Evolutionary conservation across 139 green algal species (phyloP), one percentile per base, ranked within the genome.

Genomic region (Dunaliella primolecta): DNA sequence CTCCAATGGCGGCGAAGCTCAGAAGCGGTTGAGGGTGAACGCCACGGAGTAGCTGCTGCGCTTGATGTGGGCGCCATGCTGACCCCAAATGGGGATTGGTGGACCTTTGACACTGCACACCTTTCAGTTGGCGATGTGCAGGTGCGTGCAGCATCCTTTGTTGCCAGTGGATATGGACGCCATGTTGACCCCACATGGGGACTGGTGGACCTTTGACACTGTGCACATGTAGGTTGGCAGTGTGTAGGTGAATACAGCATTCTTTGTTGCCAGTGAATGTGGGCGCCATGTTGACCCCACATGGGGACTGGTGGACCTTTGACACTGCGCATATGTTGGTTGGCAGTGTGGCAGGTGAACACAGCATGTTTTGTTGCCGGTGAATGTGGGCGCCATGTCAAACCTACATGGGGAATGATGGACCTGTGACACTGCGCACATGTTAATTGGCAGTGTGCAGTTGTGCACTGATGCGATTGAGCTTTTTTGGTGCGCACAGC

Each of bases 191-290:
- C 92, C 94, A 33, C 96, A 96, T 83, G 80, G 71, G 80, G 91
- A 95, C 82, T 99, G 96, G 96, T 98, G 96, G 96, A 93, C 87
- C 75, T 94, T 96, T 37, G 96, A 99, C 91, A 98, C 95, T 0
- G 87, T 85, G 75, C 93, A 97, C 86, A 30, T 98, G 56, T 35
- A 84, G 24, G 93, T 94, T 0, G 94, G 90, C 2, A 96, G 99
- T 86, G 96, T 99, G 31, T 94, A 98, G 89, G 90, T 96, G 83
- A 2, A 32, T 31, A 20, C n/a, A n/a, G n/a, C n/a, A n/a, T n/a
- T n/a, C n/a, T n/a, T n/a, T n/a, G n/a, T n/a, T n/a, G n/a, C n/a
- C 83, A 2, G 27, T 35, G 2, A 93, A 97, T 57, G 94, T 96
- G 34, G 95, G 95, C 23, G 57, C 82, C 0, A 83, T 92, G 32